Evolutionary conservation across 2,329 filamentous ascomycete species (phyloP).

Genomic region (Teratosphaeria gauchensis): DNA sequence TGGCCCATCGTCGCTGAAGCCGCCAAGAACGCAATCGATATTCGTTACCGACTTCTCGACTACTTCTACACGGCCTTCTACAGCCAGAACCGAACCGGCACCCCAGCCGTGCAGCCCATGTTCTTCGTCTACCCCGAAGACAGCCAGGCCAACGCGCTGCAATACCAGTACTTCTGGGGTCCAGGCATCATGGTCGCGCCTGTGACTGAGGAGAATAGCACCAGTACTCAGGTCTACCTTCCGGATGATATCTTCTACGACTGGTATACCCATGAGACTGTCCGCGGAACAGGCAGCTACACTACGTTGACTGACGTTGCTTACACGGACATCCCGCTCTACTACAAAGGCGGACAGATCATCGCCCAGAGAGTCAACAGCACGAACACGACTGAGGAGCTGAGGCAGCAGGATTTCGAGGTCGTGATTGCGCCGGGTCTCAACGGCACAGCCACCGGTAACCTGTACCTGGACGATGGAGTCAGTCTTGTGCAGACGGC

Average conservation of each 20-base stretch:
- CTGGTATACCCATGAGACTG: conserved; percentile 43
- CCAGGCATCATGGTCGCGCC: conserved; percentile 48
- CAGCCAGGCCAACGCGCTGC: conserved; percentile 40
- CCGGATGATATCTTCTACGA: conserved; percentile 52
- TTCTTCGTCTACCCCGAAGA: conserved; percentile 62
- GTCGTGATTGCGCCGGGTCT: conserved; percentile 57
- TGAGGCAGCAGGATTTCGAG: conserved; percentile 58
- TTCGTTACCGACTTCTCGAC: conserved; percentile 67
- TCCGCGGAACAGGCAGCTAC: conserved; percentile 38
- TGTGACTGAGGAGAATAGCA: conserved; percentile 43
- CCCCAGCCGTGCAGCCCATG: conserved; percentile 57
- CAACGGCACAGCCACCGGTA: conserved; percentile 55
- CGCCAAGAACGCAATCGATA: conserved; percentile 58
- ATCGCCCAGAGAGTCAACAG: conserved; percentile 48
- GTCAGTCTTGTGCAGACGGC: conserved; percentile 50
- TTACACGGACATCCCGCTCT: conserved; percentile 53
- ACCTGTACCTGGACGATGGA: conserved; percentile 71
- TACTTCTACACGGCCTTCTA: conserved; percentile 69
- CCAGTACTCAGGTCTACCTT: conserved; percentile 46
- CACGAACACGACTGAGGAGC: conserved; percentile 53
- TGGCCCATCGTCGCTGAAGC: conserved; percentile 56
- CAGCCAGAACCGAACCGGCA: conserved; percentile 50
- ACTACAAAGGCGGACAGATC: conserved; percentile 56
- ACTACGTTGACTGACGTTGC: conserved; percentile 37
- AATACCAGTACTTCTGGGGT: conserved; percentile 52